Evolutionary conservation across 2,329 filamentous ascomycete genomes (phyloP), one percentile per base, ranked within the genome.

Genomic region (Apiospora arundinis): DNA sequence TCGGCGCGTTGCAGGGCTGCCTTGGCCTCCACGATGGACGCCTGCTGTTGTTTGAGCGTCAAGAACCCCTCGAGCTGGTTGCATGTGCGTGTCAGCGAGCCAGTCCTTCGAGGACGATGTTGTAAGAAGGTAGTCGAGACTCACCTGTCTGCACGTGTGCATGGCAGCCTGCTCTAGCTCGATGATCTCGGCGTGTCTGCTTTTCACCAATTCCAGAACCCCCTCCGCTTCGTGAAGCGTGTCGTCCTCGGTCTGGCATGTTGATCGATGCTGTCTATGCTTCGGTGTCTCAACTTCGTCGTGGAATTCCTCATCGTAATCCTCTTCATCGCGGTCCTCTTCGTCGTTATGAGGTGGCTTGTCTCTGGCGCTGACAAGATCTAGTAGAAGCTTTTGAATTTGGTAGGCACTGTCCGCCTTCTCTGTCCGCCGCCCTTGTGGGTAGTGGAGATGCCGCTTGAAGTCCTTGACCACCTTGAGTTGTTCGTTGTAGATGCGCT

Each of bases 401-500:
- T 45, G 16, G 9, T 32, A 4, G 28, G 23, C 48, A 18, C 42
- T 25, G 2, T 65, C 63, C n/a, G 37, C n/a, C 21, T 44, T 67
- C 8, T 37, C 65, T 4, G 45, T n/a, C 3, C 42, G 63, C n/a
- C 48, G 37, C 11, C 65, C 69, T 14, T 63, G 69, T 5, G 69
- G 46, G 14, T 70, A 65, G 6, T 25, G 23, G 3, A 72, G 40
- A 28, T 74, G 67, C 4, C 42, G 68, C 32, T 65, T 72, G 68
- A 76, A 76, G 11, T 74, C 70, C 42, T 71, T 69, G 16, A 70
- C 70, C 6, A 74, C 66, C 14, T 72, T 70, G 3, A 68, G 60
- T 49, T 92, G 90, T 14, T 86, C 84, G 23, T 88, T 85, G 42
- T 92, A 90, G 0, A 92, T 81, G 49, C 85, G 86, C 6, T 85